Evolutionary conservation across 2,329 filamentous ascomycete species (phyloP).

Genomic region (Hymenotorrendiella dingleyae): DNA sequence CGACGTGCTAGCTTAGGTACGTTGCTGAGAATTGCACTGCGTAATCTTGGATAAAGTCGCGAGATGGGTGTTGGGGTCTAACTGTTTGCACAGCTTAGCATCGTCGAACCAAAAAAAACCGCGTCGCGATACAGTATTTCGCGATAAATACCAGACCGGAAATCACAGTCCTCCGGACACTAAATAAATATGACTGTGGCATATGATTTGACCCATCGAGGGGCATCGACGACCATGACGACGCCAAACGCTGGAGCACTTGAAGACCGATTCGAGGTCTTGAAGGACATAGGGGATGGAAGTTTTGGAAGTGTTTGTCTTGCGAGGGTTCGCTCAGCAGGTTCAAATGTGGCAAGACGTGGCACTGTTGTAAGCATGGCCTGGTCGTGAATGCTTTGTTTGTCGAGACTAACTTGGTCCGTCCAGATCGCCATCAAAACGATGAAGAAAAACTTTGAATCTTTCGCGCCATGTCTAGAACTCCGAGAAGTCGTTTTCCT

Average conservation of each 20-base stretch:
- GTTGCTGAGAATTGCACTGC: conserved; percentile 5
- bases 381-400: conserved; percentile 7
- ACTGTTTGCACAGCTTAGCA: conserved; percentile 8
- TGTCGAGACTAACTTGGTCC: conserved; percentile 11
- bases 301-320: conserved; percentile 96
- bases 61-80: conserved; percentile 7
- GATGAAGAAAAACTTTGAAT: conserved; percentile 99
- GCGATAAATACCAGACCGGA: too few species aligned
- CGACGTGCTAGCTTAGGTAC: conserved; percentile 18
- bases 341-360: conserved; percentile 78
- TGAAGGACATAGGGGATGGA: conserved; percentile 98
- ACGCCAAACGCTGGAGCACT: conserved; percentile 50
- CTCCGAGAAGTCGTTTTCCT: conserved; percentile 96
- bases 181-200: conserved; percentile 64
- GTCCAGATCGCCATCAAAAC: conserved; percentile 93
- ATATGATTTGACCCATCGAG: conserved; percentile 66
- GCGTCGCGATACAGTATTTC: too few species aligned
- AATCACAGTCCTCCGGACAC: neutral
- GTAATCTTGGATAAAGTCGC: conserved; percentile 3
- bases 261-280: conserved; percentile 90
- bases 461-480: conserved; percentile 82
- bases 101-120: conserved; percentile 13
- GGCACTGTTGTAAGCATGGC: conserved; percentile 75
- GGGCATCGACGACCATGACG: conserved; percentile 46
- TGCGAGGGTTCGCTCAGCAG: conserved; percentile 84